Evolutionary conservation across 192 early-diverging fungal species (phyloP).

Genomic region (Coemansia sp.): DNA sequence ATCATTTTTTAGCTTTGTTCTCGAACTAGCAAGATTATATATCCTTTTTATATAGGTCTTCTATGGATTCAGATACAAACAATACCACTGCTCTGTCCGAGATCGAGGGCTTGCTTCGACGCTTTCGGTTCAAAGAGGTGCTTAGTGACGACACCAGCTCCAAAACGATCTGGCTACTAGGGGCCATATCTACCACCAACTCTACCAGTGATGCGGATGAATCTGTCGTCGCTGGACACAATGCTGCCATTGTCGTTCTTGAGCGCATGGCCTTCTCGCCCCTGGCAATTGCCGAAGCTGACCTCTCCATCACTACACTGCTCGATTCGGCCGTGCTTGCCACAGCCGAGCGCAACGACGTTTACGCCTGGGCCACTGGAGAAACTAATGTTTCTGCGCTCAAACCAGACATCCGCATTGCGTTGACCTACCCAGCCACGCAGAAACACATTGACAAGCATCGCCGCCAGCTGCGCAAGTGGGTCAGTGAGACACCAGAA

Average conservation of each 20-base stretch:
- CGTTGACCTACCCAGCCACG: slow-evolving; percentile 65
- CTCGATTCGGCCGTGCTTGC: slow-evolving; percentile 18
- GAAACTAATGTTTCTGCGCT: slow-evolving; percentile 24
- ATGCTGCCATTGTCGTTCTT: slow-evolving; percentile 35
- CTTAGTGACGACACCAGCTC: slow-evolving; percentile 39
- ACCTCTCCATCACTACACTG: not conserved
- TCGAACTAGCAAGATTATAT: not conserved
- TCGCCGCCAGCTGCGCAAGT: slow-evolving; percentile 58
- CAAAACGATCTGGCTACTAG: slow-evolving; percentile 46
- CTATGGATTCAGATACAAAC: not conserved
- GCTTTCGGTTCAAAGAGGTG: slow-evolving; percentile 34
- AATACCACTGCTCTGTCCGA: not conserved
- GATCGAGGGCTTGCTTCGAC: slow-evolving; percentile 16
- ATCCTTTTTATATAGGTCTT: not conserved
- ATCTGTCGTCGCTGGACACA: slow-evolving; percentile 11
- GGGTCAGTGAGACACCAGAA: slow-evolving; percentile 66
- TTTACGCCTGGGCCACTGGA: slow-evolving; percentile 68
- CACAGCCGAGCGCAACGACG: slow-evolving; percentile 60
- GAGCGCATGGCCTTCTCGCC: slow-evolving; percentile 33
- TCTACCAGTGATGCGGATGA: not conserved
- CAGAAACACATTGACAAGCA: slow-evolving; percentile 74
- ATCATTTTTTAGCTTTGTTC: not conserved
- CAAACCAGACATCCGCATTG: slow-evolving; percentile 59
- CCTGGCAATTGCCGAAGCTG: not conserved
- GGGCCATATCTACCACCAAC: slow-evolving; percentile 5